Evolutionary conservation across 2,329 filamentous ascomycete species (phyloP).

Genomic region (Knufia petricola): DNA sequence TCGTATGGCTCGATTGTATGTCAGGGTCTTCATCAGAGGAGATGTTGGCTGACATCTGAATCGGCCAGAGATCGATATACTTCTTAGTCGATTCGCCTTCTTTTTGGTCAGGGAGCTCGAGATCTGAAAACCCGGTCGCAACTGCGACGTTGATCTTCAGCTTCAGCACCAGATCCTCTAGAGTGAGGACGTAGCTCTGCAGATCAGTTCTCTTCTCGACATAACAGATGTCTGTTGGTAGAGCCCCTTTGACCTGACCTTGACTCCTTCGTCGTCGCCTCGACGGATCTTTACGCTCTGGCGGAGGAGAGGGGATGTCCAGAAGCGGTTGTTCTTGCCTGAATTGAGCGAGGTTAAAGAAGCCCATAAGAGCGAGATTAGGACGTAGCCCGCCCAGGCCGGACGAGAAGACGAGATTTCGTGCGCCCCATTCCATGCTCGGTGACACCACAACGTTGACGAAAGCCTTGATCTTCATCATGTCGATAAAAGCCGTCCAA

Average conservation of each 20-base stretch:
- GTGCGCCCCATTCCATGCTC: constrained; percentile 70
- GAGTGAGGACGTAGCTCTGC: constrained; percentile 67
- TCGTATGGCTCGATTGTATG: constrained; percentile 53
- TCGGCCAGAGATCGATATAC: constrained; percentile 83
- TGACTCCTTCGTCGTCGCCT: constrained; percentile 15
- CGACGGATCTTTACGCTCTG: constrained; percentile 20
- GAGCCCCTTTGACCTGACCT: constrained; percentile 39
- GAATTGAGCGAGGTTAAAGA: constrained; percentile 71
- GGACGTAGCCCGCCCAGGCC: constrained; percentile 81
- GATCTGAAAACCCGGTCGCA: constrained; percentile 66
- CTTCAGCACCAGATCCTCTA: constrained; percentile 70
- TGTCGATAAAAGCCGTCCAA: constrained; percentile 82
- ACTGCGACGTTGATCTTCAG: constrained; percentile 77
- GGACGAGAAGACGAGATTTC: constrained; percentile 71
- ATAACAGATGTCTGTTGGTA: constrained; percentile 62
- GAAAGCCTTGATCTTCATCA: constrained; percentile 78
- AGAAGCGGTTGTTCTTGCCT: constrained; percentile 50
- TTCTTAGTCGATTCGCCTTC: constrained; percentile 52
- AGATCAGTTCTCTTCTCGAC: constrained; percentile 60
- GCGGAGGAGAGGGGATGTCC: constrained; percentile 44
- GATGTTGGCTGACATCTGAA: constrained; percentile 84
- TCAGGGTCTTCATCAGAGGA: constrained; percentile 52
- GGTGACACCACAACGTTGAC: constrained; percentile 79
- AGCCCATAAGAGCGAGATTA: constrained; percentile 73
- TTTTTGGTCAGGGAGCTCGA: constrained; percentile 60